These are phyloP conservation scores for Blumeria graminis DNA, from an alignment of 2,329 filamentous ascomycete genomes.

Conservation along the genomic window DNA sequence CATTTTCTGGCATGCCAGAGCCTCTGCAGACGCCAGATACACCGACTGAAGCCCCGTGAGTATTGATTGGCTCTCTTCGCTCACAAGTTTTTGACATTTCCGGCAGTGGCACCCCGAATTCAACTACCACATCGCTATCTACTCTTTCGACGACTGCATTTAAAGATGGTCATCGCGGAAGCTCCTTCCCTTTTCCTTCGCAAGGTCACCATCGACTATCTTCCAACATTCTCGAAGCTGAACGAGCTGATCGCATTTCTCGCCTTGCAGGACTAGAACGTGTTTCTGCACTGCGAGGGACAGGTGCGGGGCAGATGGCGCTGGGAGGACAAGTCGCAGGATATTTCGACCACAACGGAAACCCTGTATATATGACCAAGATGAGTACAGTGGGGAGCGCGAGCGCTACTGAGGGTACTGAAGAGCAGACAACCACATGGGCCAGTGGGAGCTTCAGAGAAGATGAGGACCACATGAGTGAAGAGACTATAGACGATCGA, in stretches of 20 bases:
- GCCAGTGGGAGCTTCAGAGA: slow-evolving; percentile 31
- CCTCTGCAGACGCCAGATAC: slow-evolving; percentile 64
- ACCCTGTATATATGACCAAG: slow-evolving; percentile 40
- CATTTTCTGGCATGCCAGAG: slow-evolving; percentile 63
- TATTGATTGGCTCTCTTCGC: slow-evolving; percentile 1
- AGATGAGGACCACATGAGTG: slow-evolving; percentile 40
- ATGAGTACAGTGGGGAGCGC: slow-evolving; percentile 83
- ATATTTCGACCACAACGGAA: slow-evolving; percentile 61
- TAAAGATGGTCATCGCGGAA: slow-evolving; percentile 83
- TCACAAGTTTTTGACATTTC: background rate
- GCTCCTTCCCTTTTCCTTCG: slow-evolving; percentile 32
- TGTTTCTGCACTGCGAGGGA: slow-evolving; percentile 45
- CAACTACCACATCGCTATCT: slow-evolving; percentile 74
- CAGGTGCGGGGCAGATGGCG: slow-evolving; percentile 9
- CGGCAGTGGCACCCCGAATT: slow-evolving; percentile 69
- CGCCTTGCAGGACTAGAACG: slow-evolving; percentile 80
- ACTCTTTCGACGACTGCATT: slow-evolving; percentile 83
- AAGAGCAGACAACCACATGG: slow-evolving; percentile 37
- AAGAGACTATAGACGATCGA: slow-evolving; percentile 27
- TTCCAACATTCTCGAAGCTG: slow-evolving; percentile 60
- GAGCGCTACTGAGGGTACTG: slow-evolving; percentile 60
- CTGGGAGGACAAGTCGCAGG: slow-evolving; percentile 24
- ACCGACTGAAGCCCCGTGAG: slow-evolving; percentile 75
- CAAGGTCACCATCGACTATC: slow-evolving; percentile 33
- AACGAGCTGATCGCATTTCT: slow-evolving; percentile 85